Conservation (phyloP, 257 asterid species). For the Linaria vulgaris region DNA sequence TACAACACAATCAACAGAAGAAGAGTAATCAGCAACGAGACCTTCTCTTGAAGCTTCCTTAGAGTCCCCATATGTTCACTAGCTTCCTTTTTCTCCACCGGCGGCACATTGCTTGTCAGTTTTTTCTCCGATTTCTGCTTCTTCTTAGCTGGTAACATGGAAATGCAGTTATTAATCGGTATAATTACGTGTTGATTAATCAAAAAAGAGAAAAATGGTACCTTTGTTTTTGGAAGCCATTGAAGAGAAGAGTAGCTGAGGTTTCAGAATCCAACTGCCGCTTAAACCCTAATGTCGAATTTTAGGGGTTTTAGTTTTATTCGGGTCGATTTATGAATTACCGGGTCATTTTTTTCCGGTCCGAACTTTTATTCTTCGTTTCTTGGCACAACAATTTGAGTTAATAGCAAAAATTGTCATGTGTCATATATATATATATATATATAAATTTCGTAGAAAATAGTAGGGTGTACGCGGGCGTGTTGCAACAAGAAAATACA, state of each 20-base stretch:
- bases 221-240: constrained; percentile 34
- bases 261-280: background rate
- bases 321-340: constrained; percentile 18
- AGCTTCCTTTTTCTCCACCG: constrained; percentile 50
- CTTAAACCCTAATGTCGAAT: constrained; percentile 24
- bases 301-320: constrained; percentile 20
- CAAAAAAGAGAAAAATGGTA: background rate
- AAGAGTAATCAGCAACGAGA: constrained; percentile 3
- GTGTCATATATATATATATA: too few species aligned
- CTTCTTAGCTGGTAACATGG: constrained; percentile 32
- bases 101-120: constrained; percentile 20
- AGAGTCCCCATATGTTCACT: constrained; percentile 54
- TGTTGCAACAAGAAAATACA: too few species aligned
- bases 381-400: too few species aligned
- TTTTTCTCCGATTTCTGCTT: constrained; percentile 27
- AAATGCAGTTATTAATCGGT: constrained; percentile 15
- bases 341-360: too few species aligned
- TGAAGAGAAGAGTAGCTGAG: constrained; percentile 15
- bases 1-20: background rate
- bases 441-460: too few species aligned
- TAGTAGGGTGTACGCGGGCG: too few species aligned
- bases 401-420: too few species aligned
- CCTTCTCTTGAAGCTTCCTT: constrained; percentile 67
- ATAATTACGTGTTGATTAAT: background rate
- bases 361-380: too few species aligned